Conservation (phyloP, 2,329 filamentous ascomycete genomes). For the Truncatella angustata region DNA sequence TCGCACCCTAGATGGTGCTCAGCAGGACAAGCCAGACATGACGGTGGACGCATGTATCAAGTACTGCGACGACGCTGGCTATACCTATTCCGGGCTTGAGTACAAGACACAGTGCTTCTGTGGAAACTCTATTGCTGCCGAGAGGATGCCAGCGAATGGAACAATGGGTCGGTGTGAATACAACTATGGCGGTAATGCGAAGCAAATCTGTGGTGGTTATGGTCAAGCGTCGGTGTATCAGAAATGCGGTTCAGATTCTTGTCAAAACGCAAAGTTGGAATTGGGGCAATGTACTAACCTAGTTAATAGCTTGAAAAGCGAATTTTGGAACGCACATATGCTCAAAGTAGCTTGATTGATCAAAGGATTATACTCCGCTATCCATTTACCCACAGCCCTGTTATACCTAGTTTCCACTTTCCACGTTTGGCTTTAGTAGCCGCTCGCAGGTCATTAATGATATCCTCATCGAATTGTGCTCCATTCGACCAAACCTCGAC, state of each 20-base stretch:
- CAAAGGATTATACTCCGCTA: too few species aligned
- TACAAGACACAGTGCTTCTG: slow-evolving; percentile 25
- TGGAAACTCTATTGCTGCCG: slow-evolving; percentile 21
- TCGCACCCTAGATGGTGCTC: slow-evolving; percentile 24
- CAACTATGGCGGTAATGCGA: slow-evolving; percentile 35
- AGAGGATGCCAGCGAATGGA: slow-evolving; percentile 35
- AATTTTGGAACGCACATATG: too few species aligned
- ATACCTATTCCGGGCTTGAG: slow-evolving; percentile 22
- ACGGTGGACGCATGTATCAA: slow-evolving; percentile 24
- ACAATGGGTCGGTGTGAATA: slow-evolving; percentile 40
- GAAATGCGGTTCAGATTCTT: slow-evolving; percentile 26
- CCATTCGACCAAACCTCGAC: neutral
- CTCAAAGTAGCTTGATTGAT: too few species aligned
- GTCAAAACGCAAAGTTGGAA: slow-evolving; percentile 17
- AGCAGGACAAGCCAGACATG: slow-evolving; percentile 18
- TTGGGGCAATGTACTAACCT: neutral
- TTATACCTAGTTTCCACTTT: neutral
- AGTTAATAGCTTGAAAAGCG: too few species aligned
- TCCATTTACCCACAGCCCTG: too few species aligned
- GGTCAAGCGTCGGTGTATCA: slow-evolving; percentile 32
- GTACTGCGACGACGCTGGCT: slow-evolving; percentile 17
- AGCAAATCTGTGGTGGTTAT: slow-evolving; percentile 35
- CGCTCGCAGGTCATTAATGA: neutral
- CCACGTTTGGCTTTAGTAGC: neutral
- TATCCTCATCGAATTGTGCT: neutral